Evolutionary conservation across 306 rosid species (phyloP).

Genomic region (Trifolium subterraneum): DNA sequence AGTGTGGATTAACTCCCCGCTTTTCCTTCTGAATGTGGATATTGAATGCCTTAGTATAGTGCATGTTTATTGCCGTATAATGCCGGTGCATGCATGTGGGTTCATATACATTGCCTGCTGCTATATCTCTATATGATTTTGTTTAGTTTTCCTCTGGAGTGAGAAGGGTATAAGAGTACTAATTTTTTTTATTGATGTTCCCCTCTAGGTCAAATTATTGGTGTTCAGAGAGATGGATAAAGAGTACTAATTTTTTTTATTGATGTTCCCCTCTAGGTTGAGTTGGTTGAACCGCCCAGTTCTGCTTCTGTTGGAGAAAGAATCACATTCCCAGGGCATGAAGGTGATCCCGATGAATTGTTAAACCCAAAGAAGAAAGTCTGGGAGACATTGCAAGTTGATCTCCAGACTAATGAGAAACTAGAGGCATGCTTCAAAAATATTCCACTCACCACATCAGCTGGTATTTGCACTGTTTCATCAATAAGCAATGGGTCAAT

Average conservation of each 20-base stretch:
- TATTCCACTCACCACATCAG: conserved; percentile 78
- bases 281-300: conserved; percentile 84
- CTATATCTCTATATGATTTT: conserved; percentile 17
- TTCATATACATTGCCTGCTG: neutral
- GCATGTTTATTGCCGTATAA: neutral
- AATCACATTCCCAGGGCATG: conserved; percentile 63
- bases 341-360: conserved; percentile 78
- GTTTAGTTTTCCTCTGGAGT: neutral
- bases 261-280: conserved; percentile 58
- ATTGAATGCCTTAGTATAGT: conserved; percentile 6
- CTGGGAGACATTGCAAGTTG: conserved; percentile 92
- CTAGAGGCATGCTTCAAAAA: conserved; percentile 78
- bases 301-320: conserved; percentile 80
- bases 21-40: conserved; percentile 21
- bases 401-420: conserved; percentile 58
- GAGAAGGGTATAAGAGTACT: conserved; percentile 18
- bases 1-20: neutral
- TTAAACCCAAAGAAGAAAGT: conserved; percentile 94
- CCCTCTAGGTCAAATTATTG: conserved; percentile 69
- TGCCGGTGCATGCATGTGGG: neutral
- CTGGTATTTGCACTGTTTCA: conserved; percentile 82
- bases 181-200: no score
- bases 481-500: conserved; percentile 69
- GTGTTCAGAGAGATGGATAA: no score
- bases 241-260: conserved; percentile 1